Conservation (phyloP, 1,284 basidiomycete genomes). For the Amylostereum areolatum region DNA sequence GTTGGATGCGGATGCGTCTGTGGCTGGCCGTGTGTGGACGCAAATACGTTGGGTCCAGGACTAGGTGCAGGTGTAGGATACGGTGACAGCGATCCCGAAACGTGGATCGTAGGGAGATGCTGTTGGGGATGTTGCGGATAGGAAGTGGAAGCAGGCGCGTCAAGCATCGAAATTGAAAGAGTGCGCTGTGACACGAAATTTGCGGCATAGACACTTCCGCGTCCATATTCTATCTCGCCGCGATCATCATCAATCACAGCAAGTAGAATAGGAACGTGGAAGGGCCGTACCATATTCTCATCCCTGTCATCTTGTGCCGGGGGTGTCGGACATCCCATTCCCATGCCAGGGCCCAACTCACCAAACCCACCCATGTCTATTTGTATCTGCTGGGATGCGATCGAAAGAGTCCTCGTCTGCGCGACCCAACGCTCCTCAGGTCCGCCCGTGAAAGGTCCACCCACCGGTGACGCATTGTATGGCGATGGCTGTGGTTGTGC, state of each 20-base stretch:
- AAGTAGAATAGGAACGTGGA: neutral
- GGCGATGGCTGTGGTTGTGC: no score
- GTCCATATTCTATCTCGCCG: no score
- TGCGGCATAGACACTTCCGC: no score
- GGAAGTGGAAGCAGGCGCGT: neutral
- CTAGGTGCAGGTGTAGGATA: no score
- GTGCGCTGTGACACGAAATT: neutral
- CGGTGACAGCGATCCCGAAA: neutral
- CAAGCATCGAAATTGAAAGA: neutral
- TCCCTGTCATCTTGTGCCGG: neutral
- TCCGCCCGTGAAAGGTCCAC: neutral
- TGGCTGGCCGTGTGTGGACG: neutral
- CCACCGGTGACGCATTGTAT: no score
- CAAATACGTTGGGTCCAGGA: no score
- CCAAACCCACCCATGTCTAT: no score
- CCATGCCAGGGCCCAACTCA: no score
- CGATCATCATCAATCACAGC: neutral
- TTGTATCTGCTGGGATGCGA: neutral
- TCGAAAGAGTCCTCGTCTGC: constrained; percentile 1
- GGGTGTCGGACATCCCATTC: no score
- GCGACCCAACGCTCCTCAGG: constrained; percentile 4
- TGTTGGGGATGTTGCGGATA: neutral
- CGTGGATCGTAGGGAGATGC: neutral
- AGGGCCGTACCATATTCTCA: constrained; percentile 2
- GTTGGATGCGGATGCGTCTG: no score